Evolutionary conservation across 495 filamentous ascomycete genomes (phyloP).

Genomic region (Trichoderma erinaceum): DNA sequence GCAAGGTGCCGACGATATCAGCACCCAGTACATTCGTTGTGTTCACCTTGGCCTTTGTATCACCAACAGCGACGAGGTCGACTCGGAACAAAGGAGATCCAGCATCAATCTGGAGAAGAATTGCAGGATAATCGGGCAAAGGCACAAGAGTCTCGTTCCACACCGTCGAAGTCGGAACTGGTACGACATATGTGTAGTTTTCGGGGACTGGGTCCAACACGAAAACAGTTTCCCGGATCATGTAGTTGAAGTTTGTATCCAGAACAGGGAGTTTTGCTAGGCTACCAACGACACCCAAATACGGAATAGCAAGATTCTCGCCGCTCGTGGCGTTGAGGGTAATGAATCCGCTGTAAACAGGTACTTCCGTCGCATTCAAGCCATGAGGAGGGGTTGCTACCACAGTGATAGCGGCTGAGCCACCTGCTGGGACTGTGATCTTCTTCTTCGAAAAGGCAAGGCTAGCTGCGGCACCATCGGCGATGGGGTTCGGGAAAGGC

Average conservation of each 20-base stretch:
- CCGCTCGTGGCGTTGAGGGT: constrained; percentile 25
- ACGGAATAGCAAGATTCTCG: constrained; percentile 26
- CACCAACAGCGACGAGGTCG: constrained; percentile 22
- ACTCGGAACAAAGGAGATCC: constrained; percentile 22
- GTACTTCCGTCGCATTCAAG: constrained; percentile 21
- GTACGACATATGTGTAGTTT: background rate
- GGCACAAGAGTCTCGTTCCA: background rate
- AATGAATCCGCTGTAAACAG: constrained; percentile 31
- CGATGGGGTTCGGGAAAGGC: constrained; percentile 15
- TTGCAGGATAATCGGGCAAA: constrained; percentile 18
- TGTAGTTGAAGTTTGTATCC: constrained; percentile 19
- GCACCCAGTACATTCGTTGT: constrained; percentile 24
- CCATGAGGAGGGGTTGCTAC: constrained; percentile 15
- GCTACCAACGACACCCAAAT: constrained; percentile 23
- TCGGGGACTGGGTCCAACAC: constrained; percentile 18
- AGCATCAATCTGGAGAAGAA: constrained; percentile 18
- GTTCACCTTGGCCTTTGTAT: constrained; percentile 18
- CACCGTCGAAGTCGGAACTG: constrained; percentile 4
- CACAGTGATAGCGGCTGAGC: constrained; percentile 9
- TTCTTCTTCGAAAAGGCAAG: constrained; percentile 13
- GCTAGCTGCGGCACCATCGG: background rate
- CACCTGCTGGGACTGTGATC: constrained; percentile 14
- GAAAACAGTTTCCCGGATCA: constrained; percentile 15
- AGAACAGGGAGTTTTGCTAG: constrained; percentile 18
- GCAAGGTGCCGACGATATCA: constrained; percentile 17